Conservation (phyloP, 192 early-diverging fungal species). For the Glomus cerebriforme region DNA sequence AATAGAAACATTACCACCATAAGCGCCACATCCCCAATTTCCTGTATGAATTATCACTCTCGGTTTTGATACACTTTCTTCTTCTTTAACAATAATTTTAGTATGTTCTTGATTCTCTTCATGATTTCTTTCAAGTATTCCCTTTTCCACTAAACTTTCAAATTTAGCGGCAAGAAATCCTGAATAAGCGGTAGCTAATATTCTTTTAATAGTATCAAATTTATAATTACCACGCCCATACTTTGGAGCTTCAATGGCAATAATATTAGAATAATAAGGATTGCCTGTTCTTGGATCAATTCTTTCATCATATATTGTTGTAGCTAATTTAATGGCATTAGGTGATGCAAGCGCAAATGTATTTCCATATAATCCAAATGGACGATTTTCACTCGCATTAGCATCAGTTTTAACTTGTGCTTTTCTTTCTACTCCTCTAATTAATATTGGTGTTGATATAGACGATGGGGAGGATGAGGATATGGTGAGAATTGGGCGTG, state of each 20-base stretch:
- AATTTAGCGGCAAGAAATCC: constrained; percentile 29
- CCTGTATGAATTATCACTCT: constrained; percentile 30
- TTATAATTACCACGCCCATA: constrained; percentile 17
- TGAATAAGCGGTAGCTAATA: constrained; percentile 23
- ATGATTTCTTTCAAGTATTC: neutral
- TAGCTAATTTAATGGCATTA: constrained; percentile 8
- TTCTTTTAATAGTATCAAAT: neutral
- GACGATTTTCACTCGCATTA: constrained; percentile 5
- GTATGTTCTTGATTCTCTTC: neutral
- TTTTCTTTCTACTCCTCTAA: constrained; percentile 27
- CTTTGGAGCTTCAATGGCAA: constrained; percentile 34
- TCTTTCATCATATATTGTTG: constrained; percentile 23
- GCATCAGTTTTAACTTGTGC: constrained; percentile 2
- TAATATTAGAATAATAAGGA: constrained; percentile 27
- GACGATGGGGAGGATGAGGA: neutral
- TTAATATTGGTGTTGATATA: constrained; percentile 22
- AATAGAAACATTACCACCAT: constrained; percentile 30
- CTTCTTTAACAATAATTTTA: neutral
- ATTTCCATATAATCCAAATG: constrained; percentile 25
- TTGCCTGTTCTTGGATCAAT: neutral
- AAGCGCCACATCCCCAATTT: constrained; percentile 37
- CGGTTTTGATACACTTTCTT: neutral
- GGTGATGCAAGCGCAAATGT: neutral
- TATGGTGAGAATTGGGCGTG: neutral
- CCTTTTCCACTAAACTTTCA: constrained; percentile 28